Percentiles rank a stretch among this genome's conserved stretches.
Evolutionary conservation across 2,329 filamentous ascomycete species (phyloP).

Genomic region (Graphium sp.): DNA sequence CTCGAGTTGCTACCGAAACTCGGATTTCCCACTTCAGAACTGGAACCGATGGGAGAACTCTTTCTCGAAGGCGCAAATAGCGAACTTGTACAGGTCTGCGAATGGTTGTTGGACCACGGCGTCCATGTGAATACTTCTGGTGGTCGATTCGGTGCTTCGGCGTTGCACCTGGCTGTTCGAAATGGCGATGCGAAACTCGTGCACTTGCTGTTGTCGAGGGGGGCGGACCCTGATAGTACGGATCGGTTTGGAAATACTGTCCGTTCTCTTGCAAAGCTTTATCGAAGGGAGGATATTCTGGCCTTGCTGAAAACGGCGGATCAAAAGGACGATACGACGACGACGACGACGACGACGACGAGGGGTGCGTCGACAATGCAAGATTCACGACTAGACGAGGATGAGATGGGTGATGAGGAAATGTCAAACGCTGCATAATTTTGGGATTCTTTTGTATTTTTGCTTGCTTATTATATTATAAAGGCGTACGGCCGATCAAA

Average conservation of each 20-base stretch:
- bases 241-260: conserved; percentile 1
- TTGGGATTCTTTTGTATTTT: no score
- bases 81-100: conserved; percentile 1
- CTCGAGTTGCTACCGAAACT: conserved; percentile 2
- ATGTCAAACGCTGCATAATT: no score
- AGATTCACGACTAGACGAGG: no score
- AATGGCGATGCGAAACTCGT: background rate
- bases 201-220: background rate
- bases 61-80: background rate
- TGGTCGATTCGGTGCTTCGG: background rate
- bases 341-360: no score
- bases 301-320: no score
- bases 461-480: no score
- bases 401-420: no score
- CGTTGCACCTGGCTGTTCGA: conserved; percentile 2
- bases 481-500: no score
- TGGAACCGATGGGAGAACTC: conserved; percentile 1
- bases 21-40: background rate
- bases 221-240: background rate
- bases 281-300: background rate
- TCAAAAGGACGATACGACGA: no score
- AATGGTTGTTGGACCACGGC: conserved; percentile 1
- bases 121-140: background rate
- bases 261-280: background rate
- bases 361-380: no score